A percentile compares a stretch with the other conserved stretches of the same genome.
These are phyloP conservation scores for Delphinella strobiligena DNA, from an alignment of 2,329 filamentous ascomycete species.

Conservation along the genomic window DNA sequence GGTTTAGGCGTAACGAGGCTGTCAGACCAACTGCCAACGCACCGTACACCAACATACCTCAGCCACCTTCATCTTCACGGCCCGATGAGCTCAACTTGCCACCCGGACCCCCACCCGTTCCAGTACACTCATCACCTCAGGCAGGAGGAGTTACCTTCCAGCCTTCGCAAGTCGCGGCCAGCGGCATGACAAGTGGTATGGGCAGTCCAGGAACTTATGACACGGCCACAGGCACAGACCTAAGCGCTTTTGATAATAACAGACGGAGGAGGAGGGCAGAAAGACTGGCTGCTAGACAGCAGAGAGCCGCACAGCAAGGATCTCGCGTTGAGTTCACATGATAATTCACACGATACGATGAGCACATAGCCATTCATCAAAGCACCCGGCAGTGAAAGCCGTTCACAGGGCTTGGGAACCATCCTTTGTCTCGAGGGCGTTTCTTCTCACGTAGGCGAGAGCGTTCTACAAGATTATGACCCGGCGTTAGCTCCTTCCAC, in stretches of 20 bases:
- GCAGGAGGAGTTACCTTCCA: constrained; percentile 7
- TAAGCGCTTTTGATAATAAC: constrained; percentile 40
- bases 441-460: no score
- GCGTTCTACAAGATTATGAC: no score
- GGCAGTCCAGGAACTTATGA: constrained; percentile 25
- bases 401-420: no score
- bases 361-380: not conserved
- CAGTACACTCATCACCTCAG: constrained; percentile 9
- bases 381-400: no score
- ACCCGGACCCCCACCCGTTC: constrained; percentile 10
- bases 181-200: constrained; percentile 15
- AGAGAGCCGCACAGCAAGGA: constrained; percentile 6
- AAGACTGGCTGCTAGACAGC: constrained; percentile 24
- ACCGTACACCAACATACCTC: not conserved
- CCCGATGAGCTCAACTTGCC: constrained; percentile 9
- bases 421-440: no score
- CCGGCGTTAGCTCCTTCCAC: no score
- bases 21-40: constrained; percentile 10
- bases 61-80: constrained; percentile 12
- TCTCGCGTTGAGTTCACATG: constrained; percentile 8
- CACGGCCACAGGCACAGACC: constrained; percentile 25
- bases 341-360: not conserved
- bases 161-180: constrained; percentile 8
- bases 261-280: constrained; percentile 41
- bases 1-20: constrained; percentile 10